Base-by-base conservation (phyloP, 129 eudicot species). In the Flaveria robusta region DNA sequence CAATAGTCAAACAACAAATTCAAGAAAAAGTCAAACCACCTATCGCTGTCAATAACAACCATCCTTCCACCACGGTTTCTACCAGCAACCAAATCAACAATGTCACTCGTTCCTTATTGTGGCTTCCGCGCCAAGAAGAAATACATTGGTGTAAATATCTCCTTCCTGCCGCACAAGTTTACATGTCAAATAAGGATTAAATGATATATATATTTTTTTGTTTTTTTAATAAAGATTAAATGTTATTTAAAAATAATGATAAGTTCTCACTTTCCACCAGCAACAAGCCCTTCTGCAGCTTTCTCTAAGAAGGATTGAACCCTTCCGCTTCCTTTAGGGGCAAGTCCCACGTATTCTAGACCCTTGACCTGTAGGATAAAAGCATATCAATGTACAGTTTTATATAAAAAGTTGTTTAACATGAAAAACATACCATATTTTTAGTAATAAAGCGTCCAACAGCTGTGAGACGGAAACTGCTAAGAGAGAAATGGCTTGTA, bases 211-310 rank as follows among this genome's bases (percentile, higher is more conserved):
- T n/a, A n/a, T n/a, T n/a, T n/a, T n/a, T n/a, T n/a, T n/a, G n/a
- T n/a, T n/a, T n/a, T n/a, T n/a, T n/a, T n/a, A n/a, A n/a, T n/a
- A n/a, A n/a, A n/a, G n/a, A 58, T 26, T 22, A 55, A 54, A 71
- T 50, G 77, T 20, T 34, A 23, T 16, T 26, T 5, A 62, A 45
- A 74, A 1, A 34, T 31, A 62, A 51, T 41, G 31, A 71, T 29
- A 63, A 29, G 23, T 76, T 64, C 97, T 89, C 70, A 95, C 99
- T 89, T 89, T 85, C 88, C 99, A 68, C 99, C 99, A 60, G 84
- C 92, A 79, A 95, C 92, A 66, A 95, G 99, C 62, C 96, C 99
- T 77, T 95, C 99, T 39, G 99, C 97, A 77, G 97, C 97, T 85
- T 91, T 87, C 83, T 91, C 97, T 34, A 95, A 81, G 87, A 95